Evolutionary conservation across 2,329 filamentous ascomycete species (phyloP).

Genomic region (Paecilomyces niveus): DNA sequence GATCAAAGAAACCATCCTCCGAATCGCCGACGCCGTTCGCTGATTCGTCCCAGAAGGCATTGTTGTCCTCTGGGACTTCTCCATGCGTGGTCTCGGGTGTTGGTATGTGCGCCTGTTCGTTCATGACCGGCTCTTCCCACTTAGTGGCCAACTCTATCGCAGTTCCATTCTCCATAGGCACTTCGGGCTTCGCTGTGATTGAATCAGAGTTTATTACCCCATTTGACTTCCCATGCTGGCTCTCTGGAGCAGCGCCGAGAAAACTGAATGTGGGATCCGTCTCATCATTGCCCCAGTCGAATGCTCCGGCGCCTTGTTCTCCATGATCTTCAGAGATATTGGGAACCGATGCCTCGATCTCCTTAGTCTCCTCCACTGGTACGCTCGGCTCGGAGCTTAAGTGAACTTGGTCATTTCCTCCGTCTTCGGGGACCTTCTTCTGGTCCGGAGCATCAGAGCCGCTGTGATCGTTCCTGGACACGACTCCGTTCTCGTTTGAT

Average conservation of each 20-base stretch:
- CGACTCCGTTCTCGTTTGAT: background rate
- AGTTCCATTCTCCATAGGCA: background rate
- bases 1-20: conserved; percentile 56
- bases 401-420: background rate
- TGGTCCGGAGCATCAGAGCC: background rate
- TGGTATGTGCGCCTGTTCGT: background rate
- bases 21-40: conserved; percentile 44
- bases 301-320: background rate
- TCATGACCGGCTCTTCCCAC: background rate
- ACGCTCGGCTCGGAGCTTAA: background rate
- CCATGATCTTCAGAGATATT: background rate
- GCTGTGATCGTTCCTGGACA: background rate
- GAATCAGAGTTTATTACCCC: conserved; percentile 13
- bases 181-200: background rate
- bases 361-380: background rate
- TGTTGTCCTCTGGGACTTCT: conserved; percentile 9
- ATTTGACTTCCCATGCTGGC: conserved; percentile 7
- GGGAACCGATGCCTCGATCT: background rate
- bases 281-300: conserved; percentile 2
- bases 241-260: conserved; percentile 1
- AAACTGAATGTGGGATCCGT: conserved; percentile 1
- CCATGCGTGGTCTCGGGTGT: conserved; percentile 5
- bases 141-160: background rate
- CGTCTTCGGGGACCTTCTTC: background rate
- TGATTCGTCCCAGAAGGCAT: conserved; percentile 37